These are phyloP conservation scores for Podospora didyma DNA, from an alignment of 495 filamentous ascomycete genomes.

Conservation along the genomic window DNA sequence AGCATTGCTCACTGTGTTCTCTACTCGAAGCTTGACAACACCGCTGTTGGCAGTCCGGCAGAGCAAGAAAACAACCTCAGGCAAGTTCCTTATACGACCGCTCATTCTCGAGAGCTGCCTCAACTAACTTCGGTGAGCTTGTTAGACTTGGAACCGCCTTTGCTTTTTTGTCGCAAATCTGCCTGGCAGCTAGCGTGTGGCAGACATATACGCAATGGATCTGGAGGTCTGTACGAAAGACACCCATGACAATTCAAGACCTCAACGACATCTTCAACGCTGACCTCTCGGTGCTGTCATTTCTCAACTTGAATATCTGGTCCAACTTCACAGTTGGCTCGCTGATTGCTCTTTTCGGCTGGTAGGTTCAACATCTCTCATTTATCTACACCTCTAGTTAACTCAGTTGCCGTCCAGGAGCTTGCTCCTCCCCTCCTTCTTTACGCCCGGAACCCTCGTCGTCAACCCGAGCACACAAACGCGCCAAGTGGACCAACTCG, in stretches of 20 bases:
- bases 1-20: slow-evolving; percentile 4
- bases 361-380: slow-evolving; percentile 1
- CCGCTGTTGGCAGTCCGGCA: neutral
- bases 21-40: neutral
- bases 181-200: slow-evolving; percentile 2
- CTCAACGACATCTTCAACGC: slow-evolving; percentile 11
- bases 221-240: neutral
- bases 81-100: no score
- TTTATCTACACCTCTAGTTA: neutral
- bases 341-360: slow-evolving; percentile 7
- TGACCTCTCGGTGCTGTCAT: neutral
- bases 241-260: neutral
- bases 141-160: slow-evolving; percentile 8
- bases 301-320: neutral
- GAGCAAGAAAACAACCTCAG: slow-evolving; percentile 7
- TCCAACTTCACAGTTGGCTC: slow-evolving; percentile 1
- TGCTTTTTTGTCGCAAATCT: slow-evolving; percentile 7
- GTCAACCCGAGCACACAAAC: no score
- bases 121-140: no score
- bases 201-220: slow-evolving; percentile 3
- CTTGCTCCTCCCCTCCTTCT: slow-evolving; percentile 5
- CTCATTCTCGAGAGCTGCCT: no score
- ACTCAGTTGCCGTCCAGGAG: neutral
- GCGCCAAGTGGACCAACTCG: neutral
- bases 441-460: neutral